Conservation (phyloP, 805 yeast species). For the Metschnikowia shivogae region DNA sequence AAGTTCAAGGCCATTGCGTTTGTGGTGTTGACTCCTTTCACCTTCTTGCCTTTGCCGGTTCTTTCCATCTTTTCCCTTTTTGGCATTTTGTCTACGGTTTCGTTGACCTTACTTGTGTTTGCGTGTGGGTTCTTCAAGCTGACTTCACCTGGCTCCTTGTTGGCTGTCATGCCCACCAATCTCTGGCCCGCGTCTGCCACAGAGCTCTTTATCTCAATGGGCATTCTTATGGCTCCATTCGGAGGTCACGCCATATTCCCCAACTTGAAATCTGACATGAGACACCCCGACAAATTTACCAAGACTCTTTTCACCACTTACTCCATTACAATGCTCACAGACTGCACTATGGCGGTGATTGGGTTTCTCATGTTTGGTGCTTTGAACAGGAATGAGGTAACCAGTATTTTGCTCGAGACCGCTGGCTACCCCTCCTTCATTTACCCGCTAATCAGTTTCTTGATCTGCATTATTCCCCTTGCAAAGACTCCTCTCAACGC, state of each 20-base stretch:
- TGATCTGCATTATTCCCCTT: slow-evolving; percentile 78
- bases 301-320: slow-evolving; percentile 56
- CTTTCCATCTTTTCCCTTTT: slow-evolving; percentile 64
- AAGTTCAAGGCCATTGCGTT: slow-evolving; percentile 67
- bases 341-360: slow-evolving; percentile 57
- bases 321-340: slow-evolving; percentile 55
- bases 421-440: slow-evolving; percentile 48
- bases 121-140: slow-evolving; percentile 61
- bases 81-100: slow-evolving; percentile 68
- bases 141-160: slow-evolving; percentile 69
- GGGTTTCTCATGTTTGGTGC: slow-evolving; percentile 62
- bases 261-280: slow-evolving; percentile 67
- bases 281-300: slow-evolving; percentile 55
- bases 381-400: slow-evolving; percentile 47
- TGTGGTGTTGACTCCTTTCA: slow-evolving; percentile 72
- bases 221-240: slow-evolving; percentile 74
- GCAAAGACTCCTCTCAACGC: slow-evolving; percentile 83
- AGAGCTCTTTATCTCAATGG: slow-evolving; percentile 56
- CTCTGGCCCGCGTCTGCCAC: slow-evolving; percentile 55
- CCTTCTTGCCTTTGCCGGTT: slow-evolving; percentile 71
- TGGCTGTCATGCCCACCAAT: slow-evolving; percentile 60
- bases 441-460: slow-evolving; percentile 49
- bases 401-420: slow-evolving; percentile 43
- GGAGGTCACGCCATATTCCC: slow-evolving; percentile 85
- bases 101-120: slow-evolving; percentile 56